Base-by-base conservation (phyloP, 2,329 filamentous ascomycete species). In the Aspergillus puulaauensis region DNA sequence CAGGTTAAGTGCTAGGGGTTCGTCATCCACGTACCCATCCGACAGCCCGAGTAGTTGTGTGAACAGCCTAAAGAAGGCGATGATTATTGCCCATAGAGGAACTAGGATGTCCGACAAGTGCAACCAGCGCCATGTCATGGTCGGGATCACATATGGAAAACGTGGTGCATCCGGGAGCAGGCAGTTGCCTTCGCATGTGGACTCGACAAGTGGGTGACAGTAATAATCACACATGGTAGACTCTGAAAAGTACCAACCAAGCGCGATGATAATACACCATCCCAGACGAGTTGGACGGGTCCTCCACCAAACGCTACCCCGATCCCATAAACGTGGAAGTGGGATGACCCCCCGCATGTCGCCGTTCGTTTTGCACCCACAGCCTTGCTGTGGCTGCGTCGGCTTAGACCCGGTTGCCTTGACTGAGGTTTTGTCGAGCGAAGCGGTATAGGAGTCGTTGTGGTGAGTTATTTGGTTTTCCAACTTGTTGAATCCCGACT, bases 101-200 rank as follows among this genome's bases (percentile, higher is more conserved):
- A 65, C 61, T 4, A 73, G 56, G 14, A 73, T 33, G 3, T 58
- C 53, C 0, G 70, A 73, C 6, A 77, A 59, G 62, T 74, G 72
- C 15, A 74, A 73, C 77, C 77, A 79, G 23, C 77, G 76, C 70
- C 70, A 82, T 3, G 84, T 57, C 66, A 86, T 75, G 3, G 82
- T 85, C 3, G 82, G 81, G 5, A 84, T 75, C 5, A 84, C 82
- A 59, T 79, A 83, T 0, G 84, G 84, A 51, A 79, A 83, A 21
- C 73, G 66, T 0, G 84, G 84, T 9, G 82, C 82, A 60, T 83
- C 73, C 19, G 77, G 77, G 44, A 78, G 73, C 35, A 83, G 72
- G 53, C 80, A 82, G 58, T 79, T 82, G 21, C 79, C 80, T 37
- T 75, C 70, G 62, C 83, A 84, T 7, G 66, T 74, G 12, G 71